These are phyloP conservation scores for Pseudognaphalium luteoalbum DNA, from an alignment of 129 eudicot species.

Conservation along the genomic window DNA sequence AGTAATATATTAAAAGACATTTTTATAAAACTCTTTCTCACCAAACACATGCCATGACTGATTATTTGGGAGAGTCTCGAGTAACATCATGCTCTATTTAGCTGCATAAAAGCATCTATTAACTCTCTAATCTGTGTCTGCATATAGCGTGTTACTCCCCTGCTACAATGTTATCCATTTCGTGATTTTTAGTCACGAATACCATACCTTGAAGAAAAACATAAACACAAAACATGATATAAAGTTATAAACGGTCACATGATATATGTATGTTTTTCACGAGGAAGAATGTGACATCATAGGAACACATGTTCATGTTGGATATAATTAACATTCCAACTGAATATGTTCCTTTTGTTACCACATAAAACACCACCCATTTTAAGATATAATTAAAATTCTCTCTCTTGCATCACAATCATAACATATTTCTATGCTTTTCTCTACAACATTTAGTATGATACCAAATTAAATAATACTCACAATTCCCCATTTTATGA, in stretches of 20 bases:
- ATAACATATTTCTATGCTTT: background rate
- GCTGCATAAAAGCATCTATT: background rate
- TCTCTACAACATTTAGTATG: background rate
- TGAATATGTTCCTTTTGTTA: background rate
- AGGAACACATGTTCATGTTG: background rate
- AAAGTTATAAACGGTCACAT: background rate
- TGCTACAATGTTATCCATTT: background rate
- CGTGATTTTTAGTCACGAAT: background rate
- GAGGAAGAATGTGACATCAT: conserved; percentile 8
- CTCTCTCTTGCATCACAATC: background rate
- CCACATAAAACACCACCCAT: background rate
- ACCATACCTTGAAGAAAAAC: background rate
- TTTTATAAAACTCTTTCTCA: background rate
- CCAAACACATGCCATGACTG: background rate
- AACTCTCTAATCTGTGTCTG: background rate
- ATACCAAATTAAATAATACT: background rate
- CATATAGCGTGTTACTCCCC: background rate
- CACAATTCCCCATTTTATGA: background rate
- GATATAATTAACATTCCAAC: too few species aligned
- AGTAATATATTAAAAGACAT: background rate
- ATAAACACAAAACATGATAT: background rate
- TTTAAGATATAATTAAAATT: too few species aligned
- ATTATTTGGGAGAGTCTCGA: too few species aligned
- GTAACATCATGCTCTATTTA: background rate
- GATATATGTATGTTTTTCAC: background rate